Conservation (phyloP, 1,284 basidiomycete genomes). For the Clitocybe nebularis region DNA sequence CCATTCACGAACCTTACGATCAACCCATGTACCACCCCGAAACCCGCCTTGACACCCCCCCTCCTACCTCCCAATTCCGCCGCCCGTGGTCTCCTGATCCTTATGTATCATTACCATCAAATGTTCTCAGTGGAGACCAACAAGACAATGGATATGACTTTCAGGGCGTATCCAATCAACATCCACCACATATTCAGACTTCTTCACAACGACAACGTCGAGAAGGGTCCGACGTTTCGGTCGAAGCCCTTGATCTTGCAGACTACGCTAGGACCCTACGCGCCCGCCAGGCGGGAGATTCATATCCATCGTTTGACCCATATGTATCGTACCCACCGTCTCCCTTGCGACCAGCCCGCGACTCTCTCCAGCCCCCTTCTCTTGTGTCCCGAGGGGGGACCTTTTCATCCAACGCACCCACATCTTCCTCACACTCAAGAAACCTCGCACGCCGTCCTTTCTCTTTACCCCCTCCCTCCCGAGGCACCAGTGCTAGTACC, state of each 20-base stretch:
- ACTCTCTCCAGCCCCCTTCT: conserved; percentile 41
- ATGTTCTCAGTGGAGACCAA: conserved; percentile 9
- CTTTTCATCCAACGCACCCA: conserved; percentile 36
- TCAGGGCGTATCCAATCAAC: conserved; percentile 7
- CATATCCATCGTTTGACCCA: conserved; percentile 28
- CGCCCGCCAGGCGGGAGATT: conserved; percentile 29
- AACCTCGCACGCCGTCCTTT: conserved; percentile 37
- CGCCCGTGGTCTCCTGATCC: conserved; percentile 66
- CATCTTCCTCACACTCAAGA: conserved; percentile 28
- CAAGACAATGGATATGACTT: conserved; percentile 3
- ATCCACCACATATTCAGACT: conserved; percentile 3
- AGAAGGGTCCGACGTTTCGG: conserved; percentile 58
- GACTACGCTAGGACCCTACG: conserved; percentile 56
- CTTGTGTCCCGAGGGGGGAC: conserved; percentile 44
- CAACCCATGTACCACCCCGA: conserved; percentile 30
- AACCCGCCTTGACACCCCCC: conserved; percentile 46
- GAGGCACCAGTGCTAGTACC: conserved; percentile 18
- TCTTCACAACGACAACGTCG: conserved; percentile 23
- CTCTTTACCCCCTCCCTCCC: conserved; percentile 40
- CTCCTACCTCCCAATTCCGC: conserved; percentile 47
- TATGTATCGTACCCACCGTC: conserved; percentile 27
- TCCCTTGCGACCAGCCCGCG: conserved; percentile 31
- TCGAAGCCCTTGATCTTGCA: conserved; percentile 67
- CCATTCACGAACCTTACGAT: conserved; percentile 20
- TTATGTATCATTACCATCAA: conserved; percentile 46